Evolutionary conservation across 2,329 filamentous ascomycete species (phyloP).

Genomic region (Ceratocystis ficicola): DNA sequence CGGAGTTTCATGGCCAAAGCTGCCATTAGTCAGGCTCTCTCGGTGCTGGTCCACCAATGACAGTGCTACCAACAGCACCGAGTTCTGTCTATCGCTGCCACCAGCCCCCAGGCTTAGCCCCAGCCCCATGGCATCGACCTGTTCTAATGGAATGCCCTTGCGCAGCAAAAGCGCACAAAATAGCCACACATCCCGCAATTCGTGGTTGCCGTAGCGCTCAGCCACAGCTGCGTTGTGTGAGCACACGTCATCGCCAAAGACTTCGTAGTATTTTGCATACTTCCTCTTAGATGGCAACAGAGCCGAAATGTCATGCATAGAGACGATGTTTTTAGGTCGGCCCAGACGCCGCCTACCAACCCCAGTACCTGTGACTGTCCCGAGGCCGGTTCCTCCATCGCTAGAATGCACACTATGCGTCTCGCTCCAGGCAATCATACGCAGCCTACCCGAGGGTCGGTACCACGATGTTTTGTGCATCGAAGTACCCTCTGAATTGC

Average conservation of each 20-base stretch:
- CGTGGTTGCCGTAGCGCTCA: constrained; percentile 51
- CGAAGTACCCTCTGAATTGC: constrained; percentile 52
- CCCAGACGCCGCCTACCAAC: constrained; percentile 36
- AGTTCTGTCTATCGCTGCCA: constrained; percentile 1
- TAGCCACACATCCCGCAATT: constrained; percentile 73
- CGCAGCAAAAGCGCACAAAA: constrained; percentile 66
- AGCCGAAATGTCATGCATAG: constrained; percentile 56
- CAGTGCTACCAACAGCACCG: constrained; percentile 55
- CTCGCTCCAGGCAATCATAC: constrained; percentile 46
- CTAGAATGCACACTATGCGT: constrained; percentile 47
- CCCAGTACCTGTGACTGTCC: constrained; percentile 32
- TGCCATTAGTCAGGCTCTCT: constrained; percentile 7
- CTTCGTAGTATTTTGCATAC: constrained; percentile 66
- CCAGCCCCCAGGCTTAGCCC: background rate
- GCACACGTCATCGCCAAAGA: constrained; percentile 76
- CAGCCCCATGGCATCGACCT: constrained; percentile 35
- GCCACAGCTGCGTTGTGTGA: constrained; percentile 72
- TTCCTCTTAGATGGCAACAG: constrained; percentile 66
- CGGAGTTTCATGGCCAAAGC: background rate
- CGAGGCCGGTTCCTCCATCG: constrained; percentile 44
- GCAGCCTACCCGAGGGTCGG: constrained; percentile 39
- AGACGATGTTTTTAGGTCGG: constrained; percentile 42
- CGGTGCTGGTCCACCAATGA: constrained; percentile 39
- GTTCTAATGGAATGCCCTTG: constrained; percentile 59
- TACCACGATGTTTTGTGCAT: constrained; percentile 48